A percentile compares a stretch with the other conserved stretches of the same genome.
Evolutionary conservation across 1,139 yeast genomes (phyloP).

Genomic region (Protomyces pachydermus): DNA sequence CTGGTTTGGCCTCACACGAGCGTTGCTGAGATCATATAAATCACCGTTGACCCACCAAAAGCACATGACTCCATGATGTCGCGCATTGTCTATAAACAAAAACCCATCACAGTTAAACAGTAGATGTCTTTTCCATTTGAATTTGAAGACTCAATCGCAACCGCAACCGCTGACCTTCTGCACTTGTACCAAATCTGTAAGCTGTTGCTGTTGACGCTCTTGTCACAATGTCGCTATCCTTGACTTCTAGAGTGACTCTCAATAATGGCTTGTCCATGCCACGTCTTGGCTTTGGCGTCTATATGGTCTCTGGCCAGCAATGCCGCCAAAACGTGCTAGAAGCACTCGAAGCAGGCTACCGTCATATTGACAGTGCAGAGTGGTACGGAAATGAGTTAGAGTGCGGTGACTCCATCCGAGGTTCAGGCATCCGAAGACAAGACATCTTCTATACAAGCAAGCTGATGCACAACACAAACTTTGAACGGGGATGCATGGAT

Average conservation of each 20-base stretch:
- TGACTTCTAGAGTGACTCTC: neutral
- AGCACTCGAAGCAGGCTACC: conserved; percentile 35
- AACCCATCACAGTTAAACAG: no score
- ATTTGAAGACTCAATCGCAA: no score
- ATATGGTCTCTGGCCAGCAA: conserved; percentile 32
- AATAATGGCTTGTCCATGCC: conserved; percentile 48
- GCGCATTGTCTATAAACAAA: no score
- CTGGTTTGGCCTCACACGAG: no score
- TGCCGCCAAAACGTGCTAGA: conserved; percentile 23
- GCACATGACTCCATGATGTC: no score
- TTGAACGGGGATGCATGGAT: conserved; percentile 53
- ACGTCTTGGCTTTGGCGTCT: conserved; percentile 50
- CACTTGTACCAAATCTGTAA: no score
- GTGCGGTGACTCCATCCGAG: conserved; percentile 50
- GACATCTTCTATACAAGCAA: conserved; percentile 73
- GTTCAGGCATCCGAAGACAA: conserved; percentile 46
- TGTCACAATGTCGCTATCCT: neutral
- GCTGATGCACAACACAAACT: conserved; percentile 41
- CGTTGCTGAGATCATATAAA: no score
- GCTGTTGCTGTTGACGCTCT: no score
- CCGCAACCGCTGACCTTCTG: no score
- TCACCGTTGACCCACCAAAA: no score
- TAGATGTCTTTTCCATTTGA: no score
- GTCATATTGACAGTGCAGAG: conserved; percentile 48
- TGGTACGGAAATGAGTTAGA: conserved; percentile 51